phyloP scores from a whole-genome alignment of 2,329 filamentous ascomycete genomes.

The Nothopassalora personata region DNA sequence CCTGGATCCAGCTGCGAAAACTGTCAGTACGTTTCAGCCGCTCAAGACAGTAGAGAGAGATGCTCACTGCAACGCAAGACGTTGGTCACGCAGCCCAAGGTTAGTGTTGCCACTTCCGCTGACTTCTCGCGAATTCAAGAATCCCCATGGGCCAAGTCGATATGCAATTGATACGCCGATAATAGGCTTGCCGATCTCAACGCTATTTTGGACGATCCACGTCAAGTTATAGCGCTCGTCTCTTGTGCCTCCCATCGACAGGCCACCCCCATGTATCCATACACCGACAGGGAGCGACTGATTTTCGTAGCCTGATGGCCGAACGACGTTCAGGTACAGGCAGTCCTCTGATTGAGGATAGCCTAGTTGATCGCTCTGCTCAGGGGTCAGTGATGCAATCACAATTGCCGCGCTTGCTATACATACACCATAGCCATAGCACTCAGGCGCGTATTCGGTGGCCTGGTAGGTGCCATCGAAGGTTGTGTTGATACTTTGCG shows the following conservation, averaged over 20 bases:
- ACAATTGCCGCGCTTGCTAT: too few relatives aligned
- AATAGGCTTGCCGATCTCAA: slow-evolving; percentile 44
- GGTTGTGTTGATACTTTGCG: slow-evolving; percentile 33
- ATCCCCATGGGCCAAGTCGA: slow-evolving; percentile 63
- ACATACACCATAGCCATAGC: slow-evolving; percentile 37
- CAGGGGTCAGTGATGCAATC: neutral
- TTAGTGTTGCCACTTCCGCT: slow-evolving; percentile 51
- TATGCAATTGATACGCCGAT: slow-evolving; percentile 59
- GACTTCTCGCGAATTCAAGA: slow-evolving; percentile 55
- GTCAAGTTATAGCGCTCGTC: slow-evolving; percentile 60
- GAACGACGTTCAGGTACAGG: slow-evolving; percentile 57
- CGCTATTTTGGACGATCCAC: slow-evolving; percentile 49
- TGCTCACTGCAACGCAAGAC: slow-evolving; percentile 37
- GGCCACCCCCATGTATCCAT: slow-evolving; percentile 50
- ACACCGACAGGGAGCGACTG: slow-evolving; percentile 50
- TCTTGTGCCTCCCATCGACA: slow-evolving; percentile 37
- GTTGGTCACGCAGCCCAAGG: slow-evolving; percentile 40
- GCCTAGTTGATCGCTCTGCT: slow-evolving; percentile 25
- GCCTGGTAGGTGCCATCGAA: slow-evolving; percentile 38
- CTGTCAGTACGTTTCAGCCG: too few relatives aligned
- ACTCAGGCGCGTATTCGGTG: slow-evolving; percentile 39
- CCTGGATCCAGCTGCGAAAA: slow-evolving; percentile 34
- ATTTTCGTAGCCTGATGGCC: slow-evolving; percentile 45
- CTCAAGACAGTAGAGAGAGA: too few relatives aligned
- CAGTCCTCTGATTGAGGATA: slow-evolving; percentile 52